Conservation (phyloP, 2,329 filamentous ascomycete genomes). For the Ceratocystis papillata region DNA sequence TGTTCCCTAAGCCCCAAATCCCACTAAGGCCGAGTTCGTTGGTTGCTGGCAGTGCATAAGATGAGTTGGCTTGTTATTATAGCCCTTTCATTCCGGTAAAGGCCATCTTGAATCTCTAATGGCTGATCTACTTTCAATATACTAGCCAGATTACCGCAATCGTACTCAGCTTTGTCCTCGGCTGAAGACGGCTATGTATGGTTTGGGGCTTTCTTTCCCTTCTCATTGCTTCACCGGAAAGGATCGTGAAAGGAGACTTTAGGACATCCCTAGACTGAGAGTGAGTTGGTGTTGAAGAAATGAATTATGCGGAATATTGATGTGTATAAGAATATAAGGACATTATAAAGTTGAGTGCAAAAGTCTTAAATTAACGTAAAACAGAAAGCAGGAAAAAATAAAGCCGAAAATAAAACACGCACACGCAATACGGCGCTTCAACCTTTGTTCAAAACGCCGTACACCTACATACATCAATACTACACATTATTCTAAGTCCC, state of each 20-base stretch:
- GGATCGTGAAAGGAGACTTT: background rate
- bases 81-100: too few species aligned
- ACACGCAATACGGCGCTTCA: constrained; percentile 1
- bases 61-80: background rate
- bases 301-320: too few species aligned
- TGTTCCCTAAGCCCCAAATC: background rate
- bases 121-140: background rate
- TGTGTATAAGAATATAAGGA: too few species aligned
- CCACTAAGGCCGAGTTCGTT: background rate
- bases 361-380: background rate
- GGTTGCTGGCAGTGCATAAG: background rate
- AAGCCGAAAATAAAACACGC: background rate
- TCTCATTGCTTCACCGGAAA: background rate
- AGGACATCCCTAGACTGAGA: background rate
- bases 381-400: background rate
- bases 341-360: too few species aligned
- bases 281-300: background rate
- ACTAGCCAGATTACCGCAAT: background rate
- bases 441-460: background rate
- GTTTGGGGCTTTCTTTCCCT: background rate
- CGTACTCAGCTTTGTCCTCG: background rate
- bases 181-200: background rate
- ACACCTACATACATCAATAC: constrained; percentile 3
- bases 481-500: constrained; percentile 2
- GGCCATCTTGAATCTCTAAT: too few species aligned